phyloP scores from a whole-genome alignment of 2,329 filamentous ascomycete genomes.

The Ambrosiella cleistominuta region DNA sequence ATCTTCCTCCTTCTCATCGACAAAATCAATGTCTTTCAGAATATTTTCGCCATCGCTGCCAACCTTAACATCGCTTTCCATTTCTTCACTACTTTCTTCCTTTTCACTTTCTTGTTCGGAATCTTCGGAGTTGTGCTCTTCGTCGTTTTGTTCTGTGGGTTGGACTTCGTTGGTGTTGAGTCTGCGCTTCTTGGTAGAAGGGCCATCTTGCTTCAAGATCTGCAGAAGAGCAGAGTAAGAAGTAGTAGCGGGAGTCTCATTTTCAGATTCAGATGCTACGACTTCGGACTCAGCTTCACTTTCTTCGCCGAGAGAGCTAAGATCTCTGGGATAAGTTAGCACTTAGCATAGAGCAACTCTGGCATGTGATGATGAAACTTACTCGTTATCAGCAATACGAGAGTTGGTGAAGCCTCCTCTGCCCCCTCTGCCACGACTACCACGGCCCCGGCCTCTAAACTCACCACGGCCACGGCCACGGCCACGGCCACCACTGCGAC shows the following conservation, averaged over 20 bases:
- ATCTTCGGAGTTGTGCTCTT: background rate
- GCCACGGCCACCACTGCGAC: conserved; percentile 8
- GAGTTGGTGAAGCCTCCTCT: conserved; percentile 27
- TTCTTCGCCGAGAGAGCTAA: conserved; percentile 23
- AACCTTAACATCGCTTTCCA: conserved; percentile 12
- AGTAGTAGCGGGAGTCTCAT: conserved; percentile 19
- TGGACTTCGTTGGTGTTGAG: conserved; percentile 24
- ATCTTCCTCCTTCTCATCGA: conserved; percentile 21
- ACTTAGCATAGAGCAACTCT: background rate
- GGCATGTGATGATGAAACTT: conserved; percentile 13
- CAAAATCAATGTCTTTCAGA: conserved; percentile 21
- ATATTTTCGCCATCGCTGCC: conserved; percentile 18
- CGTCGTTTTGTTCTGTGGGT: conserved; percentile 15
- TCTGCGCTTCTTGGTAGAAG: conserved; percentile 40
- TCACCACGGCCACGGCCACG: conserved; percentile 7
- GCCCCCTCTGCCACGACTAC: conserved; percentile 20
- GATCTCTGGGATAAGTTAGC: background rate
- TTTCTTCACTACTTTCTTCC: conserved; percentile 15
- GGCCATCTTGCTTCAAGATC: conserved; percentile 28
- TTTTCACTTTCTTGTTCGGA: conserved; percentile 14
- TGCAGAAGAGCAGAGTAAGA: conserved; percentile 43
- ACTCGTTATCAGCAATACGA: conserved; percentile 28
- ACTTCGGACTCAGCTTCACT: conserved; percentile 22
- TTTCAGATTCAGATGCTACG: conserved; percentile 25
- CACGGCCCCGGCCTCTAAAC: conserved; percentile 10